Conservation (phyloP, 2,329 filamentous ascomycete genomes). For the Phaeoacremonium minimum region DNA sequence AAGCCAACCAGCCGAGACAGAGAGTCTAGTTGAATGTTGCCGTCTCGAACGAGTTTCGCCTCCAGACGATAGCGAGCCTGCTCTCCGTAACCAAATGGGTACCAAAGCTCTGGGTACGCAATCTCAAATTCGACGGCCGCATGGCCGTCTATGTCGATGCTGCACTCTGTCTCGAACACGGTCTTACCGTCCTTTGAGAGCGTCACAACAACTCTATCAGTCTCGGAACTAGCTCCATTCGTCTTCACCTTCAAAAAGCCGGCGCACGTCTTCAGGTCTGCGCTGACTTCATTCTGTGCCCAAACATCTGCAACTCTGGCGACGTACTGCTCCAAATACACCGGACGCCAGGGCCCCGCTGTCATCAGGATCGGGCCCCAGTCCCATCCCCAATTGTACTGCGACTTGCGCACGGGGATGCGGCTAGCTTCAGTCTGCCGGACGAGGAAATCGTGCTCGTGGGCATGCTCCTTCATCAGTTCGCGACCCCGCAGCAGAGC, state of each 20-base stretch:
- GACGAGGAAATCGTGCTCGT: constrained; percentile 39
- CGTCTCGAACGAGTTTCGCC: constrained; percentile 20
- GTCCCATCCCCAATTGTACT: constrained; percentile 69
- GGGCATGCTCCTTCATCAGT: constrained; percentile 11
- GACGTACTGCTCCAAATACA: constrained; percentile 61
- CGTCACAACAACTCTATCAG: constrained; percentile 5
- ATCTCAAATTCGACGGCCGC: constrained; percentile 24
- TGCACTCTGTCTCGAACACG: not conserved
- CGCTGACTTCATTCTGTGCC: constrained; percentile 26
- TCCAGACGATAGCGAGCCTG: constrained; percentile 47
- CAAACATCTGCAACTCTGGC: constrained; percentile 56
- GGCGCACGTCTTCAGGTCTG: constrained; percentile 30
- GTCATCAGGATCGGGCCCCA: constrained; percentile 64
- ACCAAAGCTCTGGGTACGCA: constrained; percentile 41
- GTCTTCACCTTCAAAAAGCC: constrained; percentile 31
- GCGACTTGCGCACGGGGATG: constrained; percentile 58
- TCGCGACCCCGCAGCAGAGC: constrained; percentile 24
- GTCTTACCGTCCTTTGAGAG: not conserved
- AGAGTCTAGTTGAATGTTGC: constrained; percentile 23
- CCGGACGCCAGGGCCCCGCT: constrained; percentile 61
- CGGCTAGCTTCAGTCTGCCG: constrained; percentile 39
- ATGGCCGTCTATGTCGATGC: constrained; percentile 11
- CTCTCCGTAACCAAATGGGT: constrained; percentile 24
- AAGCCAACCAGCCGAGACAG: constrained; percentile 49
- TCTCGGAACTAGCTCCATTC: constrained; percentile 23